A percentile compares a stretch with the other conserved stretches of the same genome.
These are phyloP conservation scores for Coniochaeta pulveracea DNA, from an alignment of 2,329 filamentous ascomycete genomes.

Conservation along the genomic window DNA sequence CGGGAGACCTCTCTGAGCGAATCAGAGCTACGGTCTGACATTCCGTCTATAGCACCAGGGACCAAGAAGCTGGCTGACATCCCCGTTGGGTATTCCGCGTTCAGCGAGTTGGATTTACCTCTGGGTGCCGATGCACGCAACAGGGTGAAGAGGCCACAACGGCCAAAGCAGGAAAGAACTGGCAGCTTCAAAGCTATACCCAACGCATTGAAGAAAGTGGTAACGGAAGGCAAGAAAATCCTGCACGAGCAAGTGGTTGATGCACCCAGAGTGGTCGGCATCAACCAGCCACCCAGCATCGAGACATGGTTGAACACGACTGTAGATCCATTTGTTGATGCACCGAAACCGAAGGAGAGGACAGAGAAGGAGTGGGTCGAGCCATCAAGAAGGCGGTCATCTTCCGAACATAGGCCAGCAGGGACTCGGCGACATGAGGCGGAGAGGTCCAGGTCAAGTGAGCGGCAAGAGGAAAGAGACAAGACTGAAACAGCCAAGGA, in stretches of 20 bases:
- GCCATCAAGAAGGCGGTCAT: conserved; percentile 17
- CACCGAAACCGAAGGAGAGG: conserved; percentile 18
- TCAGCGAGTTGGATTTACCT: conserved; percentile 50
- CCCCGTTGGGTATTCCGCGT: conserved; percentile 54
- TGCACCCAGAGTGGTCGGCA: conserved; percentile 33
- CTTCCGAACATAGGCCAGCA: conserved; percentile 12
- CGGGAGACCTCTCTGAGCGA: conserved; percentile 10
- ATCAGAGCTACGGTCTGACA: conserved; percentile 24
- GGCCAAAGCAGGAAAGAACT: conserved; percentile 36
- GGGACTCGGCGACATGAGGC: conserved; percentile 9
- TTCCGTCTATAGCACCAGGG: conserved; percentile 29
- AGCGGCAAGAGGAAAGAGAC: conserved; percentile 6
- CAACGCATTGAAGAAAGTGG: conserved; percentile 53
- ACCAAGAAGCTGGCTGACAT: conserved; percentile 47
- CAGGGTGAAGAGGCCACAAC: conserved; percentile 22
- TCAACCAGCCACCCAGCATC: conserved; percentile 51
- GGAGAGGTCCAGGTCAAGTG: conserved; percentile 1
- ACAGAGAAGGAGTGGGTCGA: conserved; percentile 23
- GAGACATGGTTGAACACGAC: conserved; percentile 55
- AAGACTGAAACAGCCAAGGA: conserved; percentile 6
- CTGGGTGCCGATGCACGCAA: conserved; percentile 33
- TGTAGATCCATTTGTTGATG: conserved; percentile 49
- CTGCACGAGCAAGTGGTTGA: conserved; percentile 49
- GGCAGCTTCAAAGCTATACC: conserved; percentile 48
- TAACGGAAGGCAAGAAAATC: conserved; percentile 54